Evolutionary conservation across 805 yeast genomes (phyloP).

Genomic region (Sugiyamaella chiloensis): DNA sequence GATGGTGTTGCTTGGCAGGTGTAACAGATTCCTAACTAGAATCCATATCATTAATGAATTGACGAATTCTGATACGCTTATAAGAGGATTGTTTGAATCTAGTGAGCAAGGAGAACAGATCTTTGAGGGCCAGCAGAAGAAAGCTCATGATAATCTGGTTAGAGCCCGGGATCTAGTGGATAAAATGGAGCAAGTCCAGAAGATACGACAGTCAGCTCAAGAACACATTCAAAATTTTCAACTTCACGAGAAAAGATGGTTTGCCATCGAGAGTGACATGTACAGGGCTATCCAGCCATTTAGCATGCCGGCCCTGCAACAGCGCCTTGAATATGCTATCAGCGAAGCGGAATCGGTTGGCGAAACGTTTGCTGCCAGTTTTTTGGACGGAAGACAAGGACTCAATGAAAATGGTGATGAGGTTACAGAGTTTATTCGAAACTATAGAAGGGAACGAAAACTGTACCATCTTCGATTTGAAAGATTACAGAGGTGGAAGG

Average conservation of each 20-base stretch:
- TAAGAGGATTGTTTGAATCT: slow-evolving; percentile 32
- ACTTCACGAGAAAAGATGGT: slow-evolving; percentile 36
- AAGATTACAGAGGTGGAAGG: slow-evolving; percentile 46
- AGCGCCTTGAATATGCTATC: slow-evolving; percentile 31
- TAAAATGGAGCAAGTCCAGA: slow-evolving; percentile 29
- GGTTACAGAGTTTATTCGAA: slow-evolving; percentile 40
- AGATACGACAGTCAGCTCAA: slow-evolving; percentile 7
- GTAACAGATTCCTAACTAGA: slow-evolving; percentile 15
- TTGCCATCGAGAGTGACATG: slow-evolving; percentile 37
- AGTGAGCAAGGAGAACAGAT: slow-evolving; percentile 26
- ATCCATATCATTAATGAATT: slow-evolving; percentile 27
- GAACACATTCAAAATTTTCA: slow-evolving; percentile 20
- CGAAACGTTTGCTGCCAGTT: slow-evolving; percentile 35
- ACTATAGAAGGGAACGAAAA: slow-evolving; percentile 42
- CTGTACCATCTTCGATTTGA: slow-evolving; percentile 46
- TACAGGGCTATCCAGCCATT: slow-evolving; percentile 36
- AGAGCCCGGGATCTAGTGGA: slow-evolving; percentile 30
- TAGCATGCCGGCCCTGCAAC: slow-evolving; percentile 36
- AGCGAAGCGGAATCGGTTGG: slow-evolving; percentile 35
- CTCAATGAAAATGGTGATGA: slow-evolving; percentile 21
- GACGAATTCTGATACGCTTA: slow-evolving; percentile 19
- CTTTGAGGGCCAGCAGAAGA: slow-evolving; percentile 24
- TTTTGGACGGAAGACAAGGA: slow-evolving; percentile 26
- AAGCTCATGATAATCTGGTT: slow-evolving; percentile 29
- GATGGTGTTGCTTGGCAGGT: no score